Conservation (phyloP, 2,329 filamentous ascomycete species). For the Lecanicillium sp. region DNA sequence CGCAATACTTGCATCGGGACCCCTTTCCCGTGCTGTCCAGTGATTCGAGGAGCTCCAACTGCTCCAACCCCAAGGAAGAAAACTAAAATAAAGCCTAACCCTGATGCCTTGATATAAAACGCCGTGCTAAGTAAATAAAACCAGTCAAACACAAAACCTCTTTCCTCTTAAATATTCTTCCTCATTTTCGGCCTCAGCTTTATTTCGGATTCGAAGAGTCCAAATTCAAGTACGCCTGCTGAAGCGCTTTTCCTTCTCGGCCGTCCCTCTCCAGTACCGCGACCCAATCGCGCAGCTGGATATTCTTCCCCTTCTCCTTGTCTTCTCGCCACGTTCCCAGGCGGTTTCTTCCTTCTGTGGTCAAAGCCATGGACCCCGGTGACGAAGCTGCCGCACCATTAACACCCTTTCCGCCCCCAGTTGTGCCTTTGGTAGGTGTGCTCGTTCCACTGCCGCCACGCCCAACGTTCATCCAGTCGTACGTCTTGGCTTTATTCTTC, state of each 20-base stretch:
- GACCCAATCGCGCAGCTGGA: constrained; percentile 80
- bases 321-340: constrained; percentile 74
- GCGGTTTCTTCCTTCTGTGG: constrained; percentile 51
- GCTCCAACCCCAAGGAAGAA: no score
- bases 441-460: constrained; percentile 43
- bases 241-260: constrained; percentile 53
- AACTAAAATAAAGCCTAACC: no score
- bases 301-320: constrained; percentile 63
- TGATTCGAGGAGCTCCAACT: no score
- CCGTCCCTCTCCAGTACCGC: constrained; percentile 73
- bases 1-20: no score
- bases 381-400: constrained; percentile 23
- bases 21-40: no score
- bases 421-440: constrained; percentile 35
- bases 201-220: constrained; percentile 39
- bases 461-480: constrained; percentile 62
- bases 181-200: constrained; percentile 12
- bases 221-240: constrained; percentile 46
- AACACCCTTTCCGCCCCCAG: constrained; percentile 24
- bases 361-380: constrained; percentile 32
- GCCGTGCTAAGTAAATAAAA: constrained; percentile 26
- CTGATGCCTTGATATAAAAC: constrained; percentile 9
- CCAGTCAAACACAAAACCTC: constrained; percentile 17
- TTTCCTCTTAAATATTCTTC: constrained; percentile 3
- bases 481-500: constrained; percentile 56